phyloP scores from a whole-genome alignment of 768 basidiomycete species.

The Amanita inopinata region DNA sequence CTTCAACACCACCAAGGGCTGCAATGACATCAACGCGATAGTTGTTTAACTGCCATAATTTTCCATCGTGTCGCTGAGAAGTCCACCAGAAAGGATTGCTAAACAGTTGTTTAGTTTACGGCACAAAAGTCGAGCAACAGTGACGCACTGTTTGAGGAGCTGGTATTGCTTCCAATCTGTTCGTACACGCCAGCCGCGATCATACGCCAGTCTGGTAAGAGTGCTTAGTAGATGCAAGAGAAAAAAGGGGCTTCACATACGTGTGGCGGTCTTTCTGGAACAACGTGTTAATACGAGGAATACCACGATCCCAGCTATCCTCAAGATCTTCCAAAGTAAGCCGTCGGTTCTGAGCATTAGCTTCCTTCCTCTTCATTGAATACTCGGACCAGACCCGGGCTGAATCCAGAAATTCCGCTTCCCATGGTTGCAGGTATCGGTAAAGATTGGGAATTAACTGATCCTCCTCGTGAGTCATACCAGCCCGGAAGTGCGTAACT shows the following conservation, averaged over 20 bases:
- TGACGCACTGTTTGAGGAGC: slow-evolving; percentile 72
- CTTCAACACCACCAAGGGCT: slow-evolving; percentile 93
- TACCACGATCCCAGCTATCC: slow-evolving; percentile 98
- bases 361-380: slow-evolving; percentile 98
- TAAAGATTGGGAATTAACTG: slow-evolving; percentile 96
- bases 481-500: slow-evolving; percentile 98
- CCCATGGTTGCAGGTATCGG: slow-evolving; percentile 95
- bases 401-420: slow-evolving; percentile 94
- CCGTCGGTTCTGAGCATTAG: slow-evolving; percentile 96
- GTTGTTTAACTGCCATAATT: slow-evolving; percentile 95
- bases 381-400: slow-evolving; percentile 99
- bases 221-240: slow-evolving; percentile 7
- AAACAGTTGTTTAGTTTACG: slow-evolving; percentile 10
- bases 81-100: slow-evolving; percentile 99
- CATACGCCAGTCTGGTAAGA: slow-evolving; percentile 71
- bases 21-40: slow-evolving; percentile 98
- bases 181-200: slow-evolving; percentile 97
- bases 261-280: slow-evolving; percentile 99
- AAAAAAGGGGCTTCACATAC: slow-evolving; percentile 31
- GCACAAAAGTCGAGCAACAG: slow-evolving; percentile 5
- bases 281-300: slow-evolving; percentile 95
- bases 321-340: slow-evolving; percentile 96
- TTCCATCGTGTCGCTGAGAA: slow-evolving; percentile 91
- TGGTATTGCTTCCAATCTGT: slow-evolving; percentile 99
- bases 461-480: slow-evolving; percentile 94